Evolutionary conservation across 140 eudicot species (phyloP).

Genomic region (Oenanthe javanica): DNA sequence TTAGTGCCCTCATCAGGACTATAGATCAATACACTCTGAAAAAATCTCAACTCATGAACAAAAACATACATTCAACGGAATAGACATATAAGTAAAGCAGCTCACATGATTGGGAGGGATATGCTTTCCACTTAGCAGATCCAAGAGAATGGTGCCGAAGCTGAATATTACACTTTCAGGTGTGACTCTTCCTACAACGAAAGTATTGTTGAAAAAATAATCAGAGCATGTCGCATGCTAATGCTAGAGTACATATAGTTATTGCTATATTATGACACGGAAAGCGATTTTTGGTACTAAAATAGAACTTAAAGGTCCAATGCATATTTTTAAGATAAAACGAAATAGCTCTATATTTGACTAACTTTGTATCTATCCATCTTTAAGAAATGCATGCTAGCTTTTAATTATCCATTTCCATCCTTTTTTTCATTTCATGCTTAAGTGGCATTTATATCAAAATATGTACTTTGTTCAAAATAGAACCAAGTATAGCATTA

Average conservation of each 20-base stretch:
- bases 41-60: neutral
- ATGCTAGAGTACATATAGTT: neutral
- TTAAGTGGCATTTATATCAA: too few relatives aligned
- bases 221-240: neutral
- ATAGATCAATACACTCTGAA: neutral
- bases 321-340: neutral
- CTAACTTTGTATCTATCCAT: too few relatives aligned
- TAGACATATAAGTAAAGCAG: neutral
- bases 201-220: neutral
- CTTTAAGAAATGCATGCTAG: too few relatives aligned
- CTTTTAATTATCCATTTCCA: too few relatives aligned
- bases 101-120: conserved; percentile 94
- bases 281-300: neutral
- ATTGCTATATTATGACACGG: neutral
- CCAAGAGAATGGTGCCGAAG: conserved; percentile 85
- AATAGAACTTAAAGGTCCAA: neutral
- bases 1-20: neutral
- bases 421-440: too few relatives aligned
- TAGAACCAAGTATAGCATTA: too few relatives aligned
- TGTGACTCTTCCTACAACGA: conserved; percentile 71
- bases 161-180: conserved; percentile 83
- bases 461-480: too few relatives aligned
- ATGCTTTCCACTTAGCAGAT: conserved; percentile 87
- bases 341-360: too few relatives aligned
- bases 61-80: neutral